Evolutionary conservation across 176 grass and related monocot genomes (phyloP).

Genomic region (Poa annua): DNA sequence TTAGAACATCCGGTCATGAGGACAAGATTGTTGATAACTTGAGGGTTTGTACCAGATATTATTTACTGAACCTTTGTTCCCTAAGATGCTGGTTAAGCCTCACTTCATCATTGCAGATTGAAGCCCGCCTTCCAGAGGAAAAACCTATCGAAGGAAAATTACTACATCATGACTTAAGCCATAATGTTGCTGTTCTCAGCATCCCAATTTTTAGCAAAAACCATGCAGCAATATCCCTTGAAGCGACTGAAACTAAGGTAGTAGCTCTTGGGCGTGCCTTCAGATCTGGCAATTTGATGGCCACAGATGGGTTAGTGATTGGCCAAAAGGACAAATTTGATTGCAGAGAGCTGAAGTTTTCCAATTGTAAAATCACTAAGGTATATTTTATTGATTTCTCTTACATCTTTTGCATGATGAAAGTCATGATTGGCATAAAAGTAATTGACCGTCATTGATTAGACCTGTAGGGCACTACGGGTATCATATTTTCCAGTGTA

Average conservation of each 20-base stretch:
- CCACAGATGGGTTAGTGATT: background rate
- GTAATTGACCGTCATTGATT: background rate
- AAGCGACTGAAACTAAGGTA: background rate
- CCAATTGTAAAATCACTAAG: background rate
- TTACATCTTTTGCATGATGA: background rate
- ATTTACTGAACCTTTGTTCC: background rate
- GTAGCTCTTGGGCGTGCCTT: background rate
- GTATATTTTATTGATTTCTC: background rate
- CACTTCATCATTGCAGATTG: slow-evolving; percentile 7
- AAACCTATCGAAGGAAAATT: background rate
- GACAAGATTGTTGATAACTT: slow-evolving; percentile 15
- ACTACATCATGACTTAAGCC: background rate
- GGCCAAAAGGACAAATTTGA: background rate
- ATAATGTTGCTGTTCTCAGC: background rate
- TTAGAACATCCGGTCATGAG: slow-evolving; percentile 6
- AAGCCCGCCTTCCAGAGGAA: too few relatives aligned
- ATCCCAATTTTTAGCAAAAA: background rate
- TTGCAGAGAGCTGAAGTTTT: background rate
- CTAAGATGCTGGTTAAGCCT: background rate
- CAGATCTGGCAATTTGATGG: background rate
- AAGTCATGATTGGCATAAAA: background rate
- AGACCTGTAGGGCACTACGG: background rate
- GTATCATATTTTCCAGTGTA: background rate
- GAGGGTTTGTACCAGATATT: background rate
- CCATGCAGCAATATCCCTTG: background rate